These are phyloP conservation scores for Gossypium raimondii DNA, from an alignment of 345 rosid genomes.

Conservation along the genomic window DNA sequence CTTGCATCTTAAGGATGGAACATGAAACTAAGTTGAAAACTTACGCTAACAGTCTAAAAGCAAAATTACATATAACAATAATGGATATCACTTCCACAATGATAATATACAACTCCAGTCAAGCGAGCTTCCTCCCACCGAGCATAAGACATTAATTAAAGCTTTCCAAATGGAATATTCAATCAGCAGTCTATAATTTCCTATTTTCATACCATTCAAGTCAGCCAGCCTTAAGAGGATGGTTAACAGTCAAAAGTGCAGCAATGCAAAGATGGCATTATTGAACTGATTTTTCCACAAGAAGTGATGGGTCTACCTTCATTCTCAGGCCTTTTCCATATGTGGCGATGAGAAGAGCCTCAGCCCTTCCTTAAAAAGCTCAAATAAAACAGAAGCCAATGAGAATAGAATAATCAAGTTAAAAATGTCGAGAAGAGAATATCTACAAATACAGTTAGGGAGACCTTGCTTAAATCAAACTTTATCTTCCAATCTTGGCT, in stretches of 20 bases:
- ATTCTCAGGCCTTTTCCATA: constrained; percentile 57
- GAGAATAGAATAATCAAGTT: neutral
- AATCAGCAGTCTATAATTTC: neutral
- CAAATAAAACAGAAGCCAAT: constrained; percentile 5
- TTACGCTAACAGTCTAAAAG: neutral
- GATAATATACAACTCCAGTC: neutral
- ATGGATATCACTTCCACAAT: neutral
- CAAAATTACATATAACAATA: neutral
- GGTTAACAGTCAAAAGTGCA: neutral
- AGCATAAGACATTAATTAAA: neutral
- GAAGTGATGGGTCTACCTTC: constrained; percentile 24
- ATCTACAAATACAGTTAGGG: neutral
- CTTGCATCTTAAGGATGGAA: neutral
- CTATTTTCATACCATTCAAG: neutral
- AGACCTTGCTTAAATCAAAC: constrained; percentile 4
- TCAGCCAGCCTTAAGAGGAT: neutral
- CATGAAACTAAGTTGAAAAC: neutral
- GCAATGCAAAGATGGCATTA: neutral
- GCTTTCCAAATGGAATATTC: neutral
- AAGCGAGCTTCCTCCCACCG: neutral
- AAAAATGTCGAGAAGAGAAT: neutral
- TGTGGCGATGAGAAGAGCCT: constrained; percentile 80
- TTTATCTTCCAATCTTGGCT: constrained; percentile 3
- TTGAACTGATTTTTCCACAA: constrained; percentile 17
- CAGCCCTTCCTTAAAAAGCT: constrained; percentile 63